phyloP scores from a whole-genome alignment of 345 rosid genomes.

The Euclidium syriacum region DNA sequence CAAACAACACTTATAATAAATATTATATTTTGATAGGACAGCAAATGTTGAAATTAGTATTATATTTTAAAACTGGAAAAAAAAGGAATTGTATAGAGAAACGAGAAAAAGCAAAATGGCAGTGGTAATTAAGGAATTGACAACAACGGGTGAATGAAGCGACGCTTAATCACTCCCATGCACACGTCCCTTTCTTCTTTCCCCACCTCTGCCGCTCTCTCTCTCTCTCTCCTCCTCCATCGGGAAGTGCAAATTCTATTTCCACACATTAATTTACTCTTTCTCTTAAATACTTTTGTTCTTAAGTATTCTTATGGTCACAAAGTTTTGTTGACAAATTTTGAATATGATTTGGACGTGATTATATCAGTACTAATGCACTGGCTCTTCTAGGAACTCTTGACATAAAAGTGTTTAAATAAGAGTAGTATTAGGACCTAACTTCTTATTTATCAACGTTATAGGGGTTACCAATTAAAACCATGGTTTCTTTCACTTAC shows the following conservation, averaged over 20 bases:
- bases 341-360: too few species aligned
- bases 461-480: too few species aligned
- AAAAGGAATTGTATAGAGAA: slow-evolving; percentile 23
- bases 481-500: slow-evolving; percentile 1
- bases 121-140: slow-evolving; percentile 59
- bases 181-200: slow-evolving; percentile 96
- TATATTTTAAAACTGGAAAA: background rate
- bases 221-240: slow-evolving; percentile 32
- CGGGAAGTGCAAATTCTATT: slow-evolving; percentile 37
- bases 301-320: background rate
- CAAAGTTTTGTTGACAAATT: too few species aligned
- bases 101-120: slow-evolving; percentile 35
- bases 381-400: too few species aligned
- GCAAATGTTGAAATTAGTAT: background rate
- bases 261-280: background rate
- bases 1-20: too few species aligned
- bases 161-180: slow-evolving; percentile 82
- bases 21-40: background rate
- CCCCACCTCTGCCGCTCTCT: slow-evolving; percentile 92
- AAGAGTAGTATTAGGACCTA: too few species aligned
- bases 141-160: slow-evolving; percentile 87
- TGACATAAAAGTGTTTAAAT: too few species aligned
- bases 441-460: too few species aligned
- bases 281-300: background rate
- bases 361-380: too few species aligned